Evolutionary conservation across 345 rosid genomes (phyloP).

Genomic region (Populus ilicifolia): DNA sequence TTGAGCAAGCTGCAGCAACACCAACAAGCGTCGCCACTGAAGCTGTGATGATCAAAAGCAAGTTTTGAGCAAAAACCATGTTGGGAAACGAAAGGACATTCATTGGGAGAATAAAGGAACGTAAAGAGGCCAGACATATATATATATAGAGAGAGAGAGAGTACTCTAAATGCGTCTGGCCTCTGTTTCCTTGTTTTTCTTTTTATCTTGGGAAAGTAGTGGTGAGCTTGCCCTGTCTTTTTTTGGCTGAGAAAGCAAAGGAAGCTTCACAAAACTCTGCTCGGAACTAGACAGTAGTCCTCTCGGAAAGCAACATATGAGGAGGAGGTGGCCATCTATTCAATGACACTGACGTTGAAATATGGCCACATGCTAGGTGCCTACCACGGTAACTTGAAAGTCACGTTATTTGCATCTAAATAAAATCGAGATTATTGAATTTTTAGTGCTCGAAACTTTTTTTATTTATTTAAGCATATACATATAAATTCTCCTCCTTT

Average conservation of each 20-base stretch:
- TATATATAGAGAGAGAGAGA: not conserved
- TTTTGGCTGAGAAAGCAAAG: constrained; percentile 29
- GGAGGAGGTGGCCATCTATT: constrained; percentile 11
- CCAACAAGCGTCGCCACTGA: constrained; percentile 7
- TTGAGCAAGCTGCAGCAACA: constrained; percentile 17
- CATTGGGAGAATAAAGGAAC: not conserved
- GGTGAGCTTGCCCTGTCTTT: not conserved
- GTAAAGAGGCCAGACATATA: not conserved
- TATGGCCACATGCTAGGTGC: not conserved
- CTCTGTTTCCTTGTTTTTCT: not conserved
- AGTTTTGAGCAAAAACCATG: constrained; percentile 26
- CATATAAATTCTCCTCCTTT: too few relatives aligned
- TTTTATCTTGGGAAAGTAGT: not conserved
- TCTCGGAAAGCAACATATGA: not conserved
- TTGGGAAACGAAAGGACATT: not conserved
- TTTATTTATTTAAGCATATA: too few relatives aligned
- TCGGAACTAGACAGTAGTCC: not conserved
- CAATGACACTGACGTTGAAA: constrained; percentile 10
- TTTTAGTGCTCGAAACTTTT: too few relatives aligned
- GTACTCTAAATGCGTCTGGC: not conserved
- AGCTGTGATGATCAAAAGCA: constrained; percentile 18
- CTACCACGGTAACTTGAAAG: not conserved
- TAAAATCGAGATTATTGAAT: too few relatives aligned
- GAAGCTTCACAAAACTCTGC: not conserved
- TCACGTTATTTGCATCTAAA: not conserved